Evolutionary conservation across 495 filamentous ascomycete genomes (phyloP), one percentile per base, ranked within the genome.

Genomic region (Corynascus novoguineensis): DNA sequence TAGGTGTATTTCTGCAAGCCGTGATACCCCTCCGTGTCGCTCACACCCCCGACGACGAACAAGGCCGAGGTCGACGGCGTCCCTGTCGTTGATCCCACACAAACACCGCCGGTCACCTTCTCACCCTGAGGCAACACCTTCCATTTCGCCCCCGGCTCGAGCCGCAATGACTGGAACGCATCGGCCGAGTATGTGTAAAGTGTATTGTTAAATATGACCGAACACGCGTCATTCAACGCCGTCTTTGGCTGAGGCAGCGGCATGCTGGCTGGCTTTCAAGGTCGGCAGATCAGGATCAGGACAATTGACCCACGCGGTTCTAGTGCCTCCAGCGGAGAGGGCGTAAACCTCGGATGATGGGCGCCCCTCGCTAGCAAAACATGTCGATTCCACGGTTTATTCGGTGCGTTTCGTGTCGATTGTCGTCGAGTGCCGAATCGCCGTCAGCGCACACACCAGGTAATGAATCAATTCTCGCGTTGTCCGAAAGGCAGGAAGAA

Each of bases 1-100:
- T 96, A 97, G 0, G 82, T 83, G 64, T 83, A 98, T 58, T 86
- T 82, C 65, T 96, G 91, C 25, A 98, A 67, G n/a, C 93, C 93
- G 28, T 79, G 67, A 63, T 90, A 95, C 28, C 81, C 74, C 4
- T 64, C 66, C 19, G 72, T 65, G 11, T 73, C 71, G 15, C 77
- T 72, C 45, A 78, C 79, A 32, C 93, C 93, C 41, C 93, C 93
- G 42, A 98, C 83, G 55, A 98, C 79, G 61, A 89, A 97, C 12
- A 98, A 78, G 8, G 82, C 84, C n/a, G 78, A 75, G 11, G 68
- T 66, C 44, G 72, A 68, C 10, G 65, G 44, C 59, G 83, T 73
- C 32, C 83, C 71, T 17, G 81, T 73, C 19, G 80, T 81, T 15
- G 85, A 85, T 29, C 81, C 83, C 11, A 97, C 86, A 71, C 93